phyloP scores from a whole-genome alignment of 1,284 basidiomycete genomes.

The Psilocybe mexicana region DNA sequence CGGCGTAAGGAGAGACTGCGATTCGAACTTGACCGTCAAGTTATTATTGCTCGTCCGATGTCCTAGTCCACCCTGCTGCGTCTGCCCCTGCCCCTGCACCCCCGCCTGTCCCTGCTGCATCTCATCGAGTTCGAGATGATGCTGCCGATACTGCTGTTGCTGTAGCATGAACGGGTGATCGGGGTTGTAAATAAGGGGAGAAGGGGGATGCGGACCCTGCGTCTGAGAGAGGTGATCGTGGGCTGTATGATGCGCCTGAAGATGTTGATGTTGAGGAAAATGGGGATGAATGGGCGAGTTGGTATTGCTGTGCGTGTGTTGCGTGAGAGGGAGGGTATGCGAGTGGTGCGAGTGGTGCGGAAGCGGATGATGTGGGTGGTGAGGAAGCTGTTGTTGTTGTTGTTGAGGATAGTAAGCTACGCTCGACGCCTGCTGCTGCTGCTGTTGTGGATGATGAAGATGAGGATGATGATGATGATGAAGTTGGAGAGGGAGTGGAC shows the following conservation, averaged over 20 bases:
- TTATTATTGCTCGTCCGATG: conserved; percentile 13
- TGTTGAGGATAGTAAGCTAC: too few relatives aligned
- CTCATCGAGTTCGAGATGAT: conserved; percentile 6
- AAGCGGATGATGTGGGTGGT: too few relatives aligned
- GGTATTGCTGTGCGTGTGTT: conserved; percentile 6
- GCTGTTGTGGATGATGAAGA: neutral
- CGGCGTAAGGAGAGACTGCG: conserved; percentile 30
- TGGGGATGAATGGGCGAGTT: conserved; percentile 28
- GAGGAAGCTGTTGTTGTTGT: too few relatives aligned
- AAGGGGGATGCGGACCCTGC: conserved; percentile 10
- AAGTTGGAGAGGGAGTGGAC: conserved; percentile 6
- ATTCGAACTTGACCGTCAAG: conserved; percentile 30
- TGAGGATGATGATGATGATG: conserved; percentile 9
- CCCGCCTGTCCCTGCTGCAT: neutral
- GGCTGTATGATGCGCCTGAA: conserved; percentile 14
- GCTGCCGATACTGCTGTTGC: neutral
- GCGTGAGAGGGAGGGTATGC: neutral
- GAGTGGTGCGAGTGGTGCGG: too few relatives aligned
- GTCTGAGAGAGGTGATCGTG: conserved; percentile 5
- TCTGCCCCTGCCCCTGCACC: conserved; percentile 8
- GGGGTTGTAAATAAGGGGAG: conserved; percentile 17
- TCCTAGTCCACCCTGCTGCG: conserved; percentile 9
- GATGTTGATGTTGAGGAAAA: conserved; percentile 24
- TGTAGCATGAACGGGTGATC: conserved; percentile 12
- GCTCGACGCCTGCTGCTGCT: too few relatives aligned